Conservation (phyloP, 2,329 filamentous ascomycete genomes). For the Dryadomyces quercus-mongolicae region DNA sequence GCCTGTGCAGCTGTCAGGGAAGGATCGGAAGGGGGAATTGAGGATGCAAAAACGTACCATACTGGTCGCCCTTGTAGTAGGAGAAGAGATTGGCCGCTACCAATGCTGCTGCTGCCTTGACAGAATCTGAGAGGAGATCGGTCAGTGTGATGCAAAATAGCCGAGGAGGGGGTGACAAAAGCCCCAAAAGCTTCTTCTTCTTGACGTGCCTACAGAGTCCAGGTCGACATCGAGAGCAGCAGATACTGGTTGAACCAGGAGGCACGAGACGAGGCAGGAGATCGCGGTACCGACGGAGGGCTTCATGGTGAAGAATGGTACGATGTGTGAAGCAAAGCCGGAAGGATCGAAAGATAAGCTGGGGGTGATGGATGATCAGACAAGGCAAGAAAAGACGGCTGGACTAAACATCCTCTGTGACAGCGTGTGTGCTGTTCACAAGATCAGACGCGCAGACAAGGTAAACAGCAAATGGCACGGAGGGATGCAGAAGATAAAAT, state of each 20-base stretch:
- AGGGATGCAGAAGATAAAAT: too few relatives aligned
- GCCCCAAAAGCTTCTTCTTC: too few relatives aligned
- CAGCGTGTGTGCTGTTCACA: too few relatives aligned
- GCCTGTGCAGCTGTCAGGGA: slow-evolving; percentile 17
- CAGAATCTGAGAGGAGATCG: slow-evolving; percentile 23
- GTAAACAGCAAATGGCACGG: too few relatives aligned
- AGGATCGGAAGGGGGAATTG: neutral
- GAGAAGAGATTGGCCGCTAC: slow-evolving; percentile 37
- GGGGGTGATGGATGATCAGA: too few relatives aligned
- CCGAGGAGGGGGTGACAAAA: neutral
- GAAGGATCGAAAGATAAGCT: neutral
- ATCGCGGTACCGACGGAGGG: neutral
- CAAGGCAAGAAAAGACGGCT: too few relatives aligned
- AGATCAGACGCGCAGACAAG: too few relatives aligned
- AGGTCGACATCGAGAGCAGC: slow-evolving; percentile 10
- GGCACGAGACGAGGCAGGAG: neutral
- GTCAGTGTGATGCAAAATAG: neutral
- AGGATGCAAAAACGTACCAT: slow-evolving; percentile 4
- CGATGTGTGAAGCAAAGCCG: neutral
- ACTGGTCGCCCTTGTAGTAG: slow-evolving; percentile 36
- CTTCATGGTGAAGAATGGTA: slow-evolving; percentile 3
- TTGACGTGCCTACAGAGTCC: slow-evolving; percentile 4
- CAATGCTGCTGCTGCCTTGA: slow-evolving; percentile 28
- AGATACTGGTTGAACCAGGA: neutral
- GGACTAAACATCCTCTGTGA: too few relatives aligned